phyloP scores from a whole-genome alignment of 139 green algal species.

The Chlamydomonas applanata region DNA sequence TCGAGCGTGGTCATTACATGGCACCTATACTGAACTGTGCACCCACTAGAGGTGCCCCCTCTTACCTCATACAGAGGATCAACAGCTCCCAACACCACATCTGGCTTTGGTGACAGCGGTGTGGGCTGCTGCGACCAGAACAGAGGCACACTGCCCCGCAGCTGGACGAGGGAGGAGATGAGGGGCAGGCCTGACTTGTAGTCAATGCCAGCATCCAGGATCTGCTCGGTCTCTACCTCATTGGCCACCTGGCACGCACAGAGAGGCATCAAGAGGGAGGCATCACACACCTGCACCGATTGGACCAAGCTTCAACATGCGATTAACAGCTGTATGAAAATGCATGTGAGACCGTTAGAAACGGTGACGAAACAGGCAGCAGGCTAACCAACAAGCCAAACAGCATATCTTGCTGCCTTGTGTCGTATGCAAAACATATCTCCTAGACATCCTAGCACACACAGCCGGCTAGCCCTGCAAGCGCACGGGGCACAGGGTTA shows the following conservation, averaged over 20 bases:
- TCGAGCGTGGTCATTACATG: too few species aligned
- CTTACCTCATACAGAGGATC: slow-evolving; percentile 78
- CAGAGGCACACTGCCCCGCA: slow-evolving; percentile 89
- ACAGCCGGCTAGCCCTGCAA: neutral
- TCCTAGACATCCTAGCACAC: neutral
- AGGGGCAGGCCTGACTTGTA: slow-evolving; percentile 56
- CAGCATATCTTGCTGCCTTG: too few species aligned
- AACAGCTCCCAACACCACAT: slow-evolving; percentile 78
- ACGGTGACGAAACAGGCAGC: too few species aligned
- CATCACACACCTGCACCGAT: neutral
- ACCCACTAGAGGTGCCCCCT: too few species aligned
- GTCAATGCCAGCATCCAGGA: slow-evolving; percentile 72
- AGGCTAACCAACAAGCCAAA: too few species aligned
- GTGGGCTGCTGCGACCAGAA: slow-evolving; percentile 88
- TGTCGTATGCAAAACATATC: too few species aligned
- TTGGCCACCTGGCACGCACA: slow-evolving; percentile 85
- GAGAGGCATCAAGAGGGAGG: neutral
- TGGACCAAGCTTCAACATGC: too few species aligned
- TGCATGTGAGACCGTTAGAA: too few species aligned
- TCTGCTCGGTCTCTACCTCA: slow-evolving; percentile 88
- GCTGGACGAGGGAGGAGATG: slow-evolving; percentile 69
- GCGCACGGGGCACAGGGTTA: too few species aligned
- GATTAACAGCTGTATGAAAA: too few species aligned
- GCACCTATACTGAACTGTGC: too few species aligned
- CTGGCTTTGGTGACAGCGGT: slow-evolving; percentile 67